Conservation (phyloP, 305 asterid genomes). For the Fraxinus ornus region DNA sequence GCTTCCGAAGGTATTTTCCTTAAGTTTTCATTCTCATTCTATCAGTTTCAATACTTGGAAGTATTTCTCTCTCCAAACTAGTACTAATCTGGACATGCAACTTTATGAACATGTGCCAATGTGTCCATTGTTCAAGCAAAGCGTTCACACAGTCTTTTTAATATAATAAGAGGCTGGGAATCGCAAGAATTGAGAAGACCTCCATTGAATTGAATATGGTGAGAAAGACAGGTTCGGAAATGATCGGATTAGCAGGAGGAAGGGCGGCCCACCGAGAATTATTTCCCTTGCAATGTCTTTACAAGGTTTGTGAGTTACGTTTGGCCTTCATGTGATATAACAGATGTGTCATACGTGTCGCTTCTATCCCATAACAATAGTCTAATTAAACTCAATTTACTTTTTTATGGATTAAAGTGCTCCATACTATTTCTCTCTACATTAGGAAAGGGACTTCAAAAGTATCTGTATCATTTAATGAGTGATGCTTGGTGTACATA, state of each 20-base stretch:
- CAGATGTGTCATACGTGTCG: not conserved
- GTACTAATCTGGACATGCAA: not conserved
- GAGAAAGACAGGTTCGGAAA: too few relatives aligned
- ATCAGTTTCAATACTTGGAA: not conserved
- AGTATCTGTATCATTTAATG: not conserved
- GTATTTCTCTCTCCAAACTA: not conserved
- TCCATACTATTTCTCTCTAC: not conserved
- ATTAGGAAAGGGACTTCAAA: not conserved
- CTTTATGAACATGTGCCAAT: not conserved
- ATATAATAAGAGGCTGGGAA: too few relatives aligned
- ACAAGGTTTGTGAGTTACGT: not conserved
- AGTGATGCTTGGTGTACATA: too few relatives aligned
- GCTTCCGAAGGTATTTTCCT: not conserved
- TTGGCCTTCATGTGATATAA: not conserved
- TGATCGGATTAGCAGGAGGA: too few relatives aligned
- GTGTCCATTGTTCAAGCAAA: not conserved
- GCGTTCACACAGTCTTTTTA: too few relatives aligned
- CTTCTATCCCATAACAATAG: not conserved
- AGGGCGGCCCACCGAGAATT: too few relatives aligned
- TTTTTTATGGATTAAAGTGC: not conserved
- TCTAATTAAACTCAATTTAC: not conserved
- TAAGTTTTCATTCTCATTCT: not conserved
- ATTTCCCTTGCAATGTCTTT: not conserved
- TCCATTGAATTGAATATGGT: too few relatives aligned
- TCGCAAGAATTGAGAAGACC: too few relatives aligned